Conservation (phyloP, 306 rosid genomes). For the Nissolia schottii region DNA sequence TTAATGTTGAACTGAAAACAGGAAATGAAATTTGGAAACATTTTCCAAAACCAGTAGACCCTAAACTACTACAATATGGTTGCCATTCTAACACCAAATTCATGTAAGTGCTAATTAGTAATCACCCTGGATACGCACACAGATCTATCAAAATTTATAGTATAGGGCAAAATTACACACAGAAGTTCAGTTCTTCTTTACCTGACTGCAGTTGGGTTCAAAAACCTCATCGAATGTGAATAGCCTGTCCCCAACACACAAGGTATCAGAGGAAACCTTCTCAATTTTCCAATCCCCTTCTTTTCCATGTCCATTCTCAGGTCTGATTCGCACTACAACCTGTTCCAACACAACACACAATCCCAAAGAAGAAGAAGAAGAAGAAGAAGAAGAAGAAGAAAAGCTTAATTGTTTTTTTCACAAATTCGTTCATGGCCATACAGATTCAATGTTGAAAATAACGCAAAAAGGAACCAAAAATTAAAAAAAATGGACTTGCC, state of each 20-base stretch:
- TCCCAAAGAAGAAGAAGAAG: background rate
- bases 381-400: background rate
- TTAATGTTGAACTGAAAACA: no score
- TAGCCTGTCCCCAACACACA: constrained; percentile 47
- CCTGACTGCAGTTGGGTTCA: constrained; percentile 67
- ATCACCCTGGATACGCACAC: background rate
- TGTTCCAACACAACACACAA: constrained; percentile 4
- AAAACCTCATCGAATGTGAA: constrained; percentile 69
- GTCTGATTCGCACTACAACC: constrained; percentile 85
- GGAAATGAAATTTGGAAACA: no score
- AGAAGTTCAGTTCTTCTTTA: constrained; percentile 27
- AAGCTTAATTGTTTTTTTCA: background rate
- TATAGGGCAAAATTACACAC: background rate
- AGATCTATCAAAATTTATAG: background rate
- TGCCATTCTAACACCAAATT: background rate
- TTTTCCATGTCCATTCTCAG: constrained; percentile 35
- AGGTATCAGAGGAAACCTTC: constrained; percentile 53
- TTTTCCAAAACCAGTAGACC: no score
- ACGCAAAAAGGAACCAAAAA: background rate
- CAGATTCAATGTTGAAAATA: background rate
- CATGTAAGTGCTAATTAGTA: background rate
- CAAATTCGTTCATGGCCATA: background rate
- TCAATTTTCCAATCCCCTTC: constrained; percentile 43
- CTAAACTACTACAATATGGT: background rate
- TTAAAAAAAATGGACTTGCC: constrained; percentile 40